A percentile compares a stretch with the other conserved stretches of the same genome.
These are phyloP conservation scores for Daldinia vernicosa DNA, from an alignment of 495 filamentous ascomycete genomes.

Conservation along the genomic window DNA sequence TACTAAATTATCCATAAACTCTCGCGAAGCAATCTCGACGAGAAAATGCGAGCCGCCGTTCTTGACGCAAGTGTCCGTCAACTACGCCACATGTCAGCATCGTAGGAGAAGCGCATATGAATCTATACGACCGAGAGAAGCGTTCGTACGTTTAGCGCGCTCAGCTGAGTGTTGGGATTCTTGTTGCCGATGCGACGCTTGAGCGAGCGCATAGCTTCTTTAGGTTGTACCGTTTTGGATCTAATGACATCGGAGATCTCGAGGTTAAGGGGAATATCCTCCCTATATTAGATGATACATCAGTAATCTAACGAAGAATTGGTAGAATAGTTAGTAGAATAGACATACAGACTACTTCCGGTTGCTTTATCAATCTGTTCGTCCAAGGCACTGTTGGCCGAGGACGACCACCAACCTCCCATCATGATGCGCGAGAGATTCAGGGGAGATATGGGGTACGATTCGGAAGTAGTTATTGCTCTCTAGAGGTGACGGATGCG, in stretches of 20 bases:
- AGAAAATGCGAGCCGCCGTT: constrained; percentile 98
- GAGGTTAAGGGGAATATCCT: constrained; percentile 95
- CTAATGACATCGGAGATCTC: constrained; percentile 97
- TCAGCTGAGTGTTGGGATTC: constrained; percentile 95
- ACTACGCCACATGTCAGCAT: constrained; percentile 57
- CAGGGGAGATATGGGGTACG: constrained; percentile 3
- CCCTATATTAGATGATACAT: constrained; percentile 58
- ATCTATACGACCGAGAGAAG: constrained; percentile 1
- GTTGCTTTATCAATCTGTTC: constrained; percentile 97
- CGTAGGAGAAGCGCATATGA: not conserved
- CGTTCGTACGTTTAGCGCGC: constrained; percentile 79
- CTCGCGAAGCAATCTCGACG: constrained; percentile 90
- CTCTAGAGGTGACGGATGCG: not conserved
- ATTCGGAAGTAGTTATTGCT: not conserved
- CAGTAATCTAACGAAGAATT: constrained; percentile 12
- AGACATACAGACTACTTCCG: constrained; percentile 82
- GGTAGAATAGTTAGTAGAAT: not conserved
- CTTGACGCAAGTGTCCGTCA: constrained; percentile 98
- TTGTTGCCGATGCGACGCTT: constrained; percentile 93
- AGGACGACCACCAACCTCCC: constrained; percentile 94
- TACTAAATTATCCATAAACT: constrained; percentile 97
- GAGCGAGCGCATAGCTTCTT: constrained; percentile 95
- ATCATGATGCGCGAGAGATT: constrained; percentile 52
- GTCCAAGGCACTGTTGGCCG: constrained; percentile 81
- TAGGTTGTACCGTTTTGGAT: constrained; percentile 95